phyloP scores from a whole-genome alignment of 169 alveolate genomes.

The Eimeria praecox region DNA sequence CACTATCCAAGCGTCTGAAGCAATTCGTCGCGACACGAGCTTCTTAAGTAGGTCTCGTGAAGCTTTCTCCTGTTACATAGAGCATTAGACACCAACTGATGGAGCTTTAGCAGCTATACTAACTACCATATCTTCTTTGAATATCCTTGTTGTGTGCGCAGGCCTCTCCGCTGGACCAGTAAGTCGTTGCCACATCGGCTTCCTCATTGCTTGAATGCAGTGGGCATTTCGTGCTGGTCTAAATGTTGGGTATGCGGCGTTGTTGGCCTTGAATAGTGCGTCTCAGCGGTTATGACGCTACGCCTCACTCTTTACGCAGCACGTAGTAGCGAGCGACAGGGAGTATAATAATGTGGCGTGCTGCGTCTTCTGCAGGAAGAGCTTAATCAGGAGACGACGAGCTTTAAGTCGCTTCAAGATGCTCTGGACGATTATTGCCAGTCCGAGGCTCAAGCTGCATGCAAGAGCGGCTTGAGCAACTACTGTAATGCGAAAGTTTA shows the following conservation, averaged over 20 bases:
- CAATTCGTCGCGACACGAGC: background rate
- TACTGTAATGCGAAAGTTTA: background rate
- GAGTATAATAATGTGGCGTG: background rate
- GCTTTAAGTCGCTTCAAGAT: background rate
- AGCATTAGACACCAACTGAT: background rate
- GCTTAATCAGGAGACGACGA: background rate
- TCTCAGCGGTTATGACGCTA: too few relatives aligned
- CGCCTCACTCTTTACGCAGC: too few relatives aligned
- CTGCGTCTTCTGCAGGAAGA: conserved; percentile 2
- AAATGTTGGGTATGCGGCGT: too few relatives aligned
- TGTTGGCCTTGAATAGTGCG: too few relatives aligned
- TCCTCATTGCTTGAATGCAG: too few relatives aligned
- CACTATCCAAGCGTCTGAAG: background rate
- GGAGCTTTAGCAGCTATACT: background rate
- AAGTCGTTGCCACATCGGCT: background rate
- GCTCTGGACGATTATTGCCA: conserved; percentile 15
- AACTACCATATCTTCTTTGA: background rate
- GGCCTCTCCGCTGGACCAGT: conserved; percentile 28
- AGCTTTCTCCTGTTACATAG: background rate
- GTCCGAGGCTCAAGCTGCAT: background rate
- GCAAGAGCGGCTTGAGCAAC: background rate
- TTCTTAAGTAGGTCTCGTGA: conserved; percentile 3
- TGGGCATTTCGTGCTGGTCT: too few relatives aligned
- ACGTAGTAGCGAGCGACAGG: background rate
- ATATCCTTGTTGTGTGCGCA: conserved; percentile 7